These are phyloP conservation scores for Monilinia polystroma DNA, from an alignment of 2,329 filamentous ascomycete genomes.

Conservation along the genomic window DNA sequence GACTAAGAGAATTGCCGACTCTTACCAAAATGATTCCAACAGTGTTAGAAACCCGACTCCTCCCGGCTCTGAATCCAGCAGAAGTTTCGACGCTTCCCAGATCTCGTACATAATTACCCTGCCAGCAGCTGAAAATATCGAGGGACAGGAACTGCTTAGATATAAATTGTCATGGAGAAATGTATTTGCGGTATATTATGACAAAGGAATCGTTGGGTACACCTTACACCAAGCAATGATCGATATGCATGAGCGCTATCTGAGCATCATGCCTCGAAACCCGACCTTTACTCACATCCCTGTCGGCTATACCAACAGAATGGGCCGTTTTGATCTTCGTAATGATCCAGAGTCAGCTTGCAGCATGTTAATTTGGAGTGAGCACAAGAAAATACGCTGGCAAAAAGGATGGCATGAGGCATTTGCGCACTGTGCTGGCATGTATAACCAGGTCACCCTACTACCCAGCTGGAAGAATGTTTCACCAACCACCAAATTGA, in stretches of 20 bases:
- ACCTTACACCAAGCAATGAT: conserved; percentile 62
- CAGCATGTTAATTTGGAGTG: conserved; percentile 64
- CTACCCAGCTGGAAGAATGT: conserved; percentile 57
- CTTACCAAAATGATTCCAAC: not conserved
- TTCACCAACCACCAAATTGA: conserved; percentile 60
- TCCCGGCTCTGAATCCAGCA: conserved; percentile 16
- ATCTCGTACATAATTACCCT: conserved; percentile 65
- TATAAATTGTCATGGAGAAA: conserved; percentile 68
- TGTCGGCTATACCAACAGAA: conserved; percentile 58
- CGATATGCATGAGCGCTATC: conserved; percentile 61
- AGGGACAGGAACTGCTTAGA: conserved; percentile 50
- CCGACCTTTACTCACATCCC: conserved; percentile 37
- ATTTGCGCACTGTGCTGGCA: conserved; percentile 65
- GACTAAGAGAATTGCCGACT: conserved; percentile 31
- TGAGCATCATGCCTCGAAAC: conserved; percentile 54
- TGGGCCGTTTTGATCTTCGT: conserved; percentile 63
- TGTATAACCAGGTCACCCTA: conserved; percentile 54
- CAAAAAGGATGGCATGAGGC: conserved; percentile 66
- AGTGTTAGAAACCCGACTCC: conserved; percentile 2
- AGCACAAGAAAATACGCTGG: conserved; percentile 59
- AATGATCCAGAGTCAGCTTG: conserved; percentile 59
- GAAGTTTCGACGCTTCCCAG: conserved; percentile 38
- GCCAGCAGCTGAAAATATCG: conserved; percentile 52
- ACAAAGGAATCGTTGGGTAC: conserved; percentile 62
- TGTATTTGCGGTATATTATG: conserved; percentile 64